Conservation (phyloP, 2,329 filamentous ascomycete genomes). For the Curvularia verruculosa region DNA sequence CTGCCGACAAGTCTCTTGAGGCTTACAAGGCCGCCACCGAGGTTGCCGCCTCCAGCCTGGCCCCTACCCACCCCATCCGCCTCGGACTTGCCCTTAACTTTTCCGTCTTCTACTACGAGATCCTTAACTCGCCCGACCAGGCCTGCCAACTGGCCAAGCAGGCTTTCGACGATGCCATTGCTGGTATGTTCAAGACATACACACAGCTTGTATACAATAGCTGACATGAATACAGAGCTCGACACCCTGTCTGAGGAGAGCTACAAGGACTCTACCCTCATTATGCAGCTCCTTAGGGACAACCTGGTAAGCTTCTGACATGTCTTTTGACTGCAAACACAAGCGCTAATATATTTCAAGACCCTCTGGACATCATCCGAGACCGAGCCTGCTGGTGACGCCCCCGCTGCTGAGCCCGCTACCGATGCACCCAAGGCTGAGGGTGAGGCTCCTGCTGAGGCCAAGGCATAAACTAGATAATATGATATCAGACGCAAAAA, state of each 20-base stretch:
- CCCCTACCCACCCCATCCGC: slow-evolving; percentile 90
- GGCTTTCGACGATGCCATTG: slow-evolving; percentile 95
- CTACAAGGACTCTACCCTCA: slow-evolving; percentile 98
- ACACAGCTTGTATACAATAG: slow-evolving; percentile 1
- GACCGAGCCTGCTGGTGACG: slow-evolving; percentile 76
- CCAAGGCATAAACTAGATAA: slow-evolving; percentile 59
- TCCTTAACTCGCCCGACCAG: slow-evolving; percentile 96
- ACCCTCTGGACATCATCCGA: slow-evolving; percentile 99
- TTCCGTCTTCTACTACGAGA: slow-evolving; percentile 99
- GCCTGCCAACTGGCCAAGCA: slow-evolving; percentile 98
- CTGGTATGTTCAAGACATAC: slow-evolving; percentile 59
- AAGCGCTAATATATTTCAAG: slow-evolving; percentile 55
- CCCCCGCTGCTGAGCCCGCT: slow-evolving; percentile 62
- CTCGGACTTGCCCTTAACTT: slow-evolving; percentile 93
- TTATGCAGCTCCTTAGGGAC: slow-evolving; percentile 98
- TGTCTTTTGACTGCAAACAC: background rate
- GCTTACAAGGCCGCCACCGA: slow-evolving; percentile 96
- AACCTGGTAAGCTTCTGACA: slow-evolving; percentile 71
- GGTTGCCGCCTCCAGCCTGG: slow-evolving; percentile 85
- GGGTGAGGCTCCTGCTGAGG: slow-evolving; percentile 60
- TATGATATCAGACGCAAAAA: slow-evolving; percentile 40
- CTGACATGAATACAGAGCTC: slow-evolving; percentile 68
- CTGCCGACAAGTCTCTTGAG: slow-evolving; percentile 92
- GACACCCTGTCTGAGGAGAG: slow-evolving; percentile 97
- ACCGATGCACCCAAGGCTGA: slow-evolving; percentile 56